Evolutionary conservation across 1,284 basidiomycete species (phyloP).

Genomic region (Tilletia walkeri): DNA sequence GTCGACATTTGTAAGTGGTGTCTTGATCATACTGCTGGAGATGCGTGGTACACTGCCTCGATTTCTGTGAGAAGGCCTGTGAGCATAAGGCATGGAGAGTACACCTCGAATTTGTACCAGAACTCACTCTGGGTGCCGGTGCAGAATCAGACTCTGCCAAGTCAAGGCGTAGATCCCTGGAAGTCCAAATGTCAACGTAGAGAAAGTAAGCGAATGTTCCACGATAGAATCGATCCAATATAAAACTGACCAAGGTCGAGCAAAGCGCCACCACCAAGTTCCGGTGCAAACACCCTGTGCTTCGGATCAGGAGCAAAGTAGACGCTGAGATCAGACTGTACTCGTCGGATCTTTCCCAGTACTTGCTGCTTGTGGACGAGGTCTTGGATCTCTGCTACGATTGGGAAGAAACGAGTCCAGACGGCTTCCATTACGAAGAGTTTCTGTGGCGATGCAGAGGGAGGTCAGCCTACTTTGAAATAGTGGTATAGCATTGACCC

Average conservation of each 20-base stretch:
- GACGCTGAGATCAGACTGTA: constrained; percentile 33
- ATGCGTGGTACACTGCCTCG: constrained; percentile 61
- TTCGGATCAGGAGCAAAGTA: constrained; percentile 57
- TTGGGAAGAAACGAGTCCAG: constrained; percentile 47
- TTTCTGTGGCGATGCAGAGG: constrained; percentile 21
- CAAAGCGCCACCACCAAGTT: constrained; percentile 77
- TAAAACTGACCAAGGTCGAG: constrained; percentile 64
- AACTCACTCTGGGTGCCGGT: constrained; percentile 30
- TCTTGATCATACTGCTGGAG: constrained; percentile 65
- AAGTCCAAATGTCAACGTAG: neutral
- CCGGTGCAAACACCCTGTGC: constrained; percentile 78
- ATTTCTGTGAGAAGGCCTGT: constrained; percentile 57
- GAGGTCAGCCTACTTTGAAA: constrained; percentile 50
- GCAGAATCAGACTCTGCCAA: constrained; percentile 43
- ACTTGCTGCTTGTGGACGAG: constrained; percentile 36
- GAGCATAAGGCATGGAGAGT: too few relatives aligned
- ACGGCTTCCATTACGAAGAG: constrained; percentile 48
- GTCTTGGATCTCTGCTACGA: constrained; percentile 33
- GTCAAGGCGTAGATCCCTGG: constrained; percentile 49
- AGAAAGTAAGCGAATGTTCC: too few relatives aligned
- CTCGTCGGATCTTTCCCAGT: constrained; percentile 34
- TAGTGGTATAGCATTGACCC: too few relatives aligned
- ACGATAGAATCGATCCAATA: neutral
- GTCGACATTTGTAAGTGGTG: constrained; percentile 75
- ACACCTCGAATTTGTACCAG: too few relatives aligned